phyloP scores from a whole-genome alignment of 163 green algal genomes.

The Chlorella variabilis region DNA sequence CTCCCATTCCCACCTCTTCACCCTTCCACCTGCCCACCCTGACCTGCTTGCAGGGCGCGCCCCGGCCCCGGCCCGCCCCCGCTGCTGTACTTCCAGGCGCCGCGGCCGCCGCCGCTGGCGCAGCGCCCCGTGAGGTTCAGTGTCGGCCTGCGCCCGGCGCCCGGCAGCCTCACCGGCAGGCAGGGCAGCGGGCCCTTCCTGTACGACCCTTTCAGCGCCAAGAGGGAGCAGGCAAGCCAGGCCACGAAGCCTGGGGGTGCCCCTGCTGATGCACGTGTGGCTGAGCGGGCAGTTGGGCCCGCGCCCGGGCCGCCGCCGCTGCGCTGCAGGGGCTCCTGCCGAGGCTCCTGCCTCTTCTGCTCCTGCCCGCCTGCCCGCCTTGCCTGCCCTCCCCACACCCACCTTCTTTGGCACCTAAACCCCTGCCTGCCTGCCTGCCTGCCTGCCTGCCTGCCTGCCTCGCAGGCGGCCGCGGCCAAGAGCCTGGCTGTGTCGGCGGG shows the following conservation, averaged over 20 bases:
- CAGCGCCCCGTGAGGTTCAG: slow-evolving; percentile 38
- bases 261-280: neutral
- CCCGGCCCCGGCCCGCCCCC: slow-evolving; percentile 51
- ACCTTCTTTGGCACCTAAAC: too few relatives aligned
- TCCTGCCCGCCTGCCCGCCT: too few relatives aligned
- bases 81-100: slow-evolving; percentile 49
- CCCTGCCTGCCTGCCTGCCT: neutral
- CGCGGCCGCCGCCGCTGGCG: slow-evolving; percentile 28
- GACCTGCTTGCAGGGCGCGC: too few relatives aligned
- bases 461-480: slow-evolving; percentile 20
- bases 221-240: slow-evolving; percentile 27
- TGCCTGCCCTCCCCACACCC: too few relatives aligned
- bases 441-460: neutral
- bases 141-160: neutral
- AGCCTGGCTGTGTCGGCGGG: slow-evolving; percentile 13
- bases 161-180: neutral
- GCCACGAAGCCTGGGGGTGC: neutral
- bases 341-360: too few relatives aligned
- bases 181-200: slow-evolving; percentile 69
- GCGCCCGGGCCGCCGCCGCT: too few relatives aligned
- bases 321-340: too few relatives aligned
- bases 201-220: slow-evolving; percentile 72
- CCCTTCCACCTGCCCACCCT: too few relatives aligned
- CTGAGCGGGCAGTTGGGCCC: neutral
- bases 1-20: too few relatives aligned